Conservation (phyloP, 352 stramenopile genomes). For the Phytophthora pistaciae region DNA sequence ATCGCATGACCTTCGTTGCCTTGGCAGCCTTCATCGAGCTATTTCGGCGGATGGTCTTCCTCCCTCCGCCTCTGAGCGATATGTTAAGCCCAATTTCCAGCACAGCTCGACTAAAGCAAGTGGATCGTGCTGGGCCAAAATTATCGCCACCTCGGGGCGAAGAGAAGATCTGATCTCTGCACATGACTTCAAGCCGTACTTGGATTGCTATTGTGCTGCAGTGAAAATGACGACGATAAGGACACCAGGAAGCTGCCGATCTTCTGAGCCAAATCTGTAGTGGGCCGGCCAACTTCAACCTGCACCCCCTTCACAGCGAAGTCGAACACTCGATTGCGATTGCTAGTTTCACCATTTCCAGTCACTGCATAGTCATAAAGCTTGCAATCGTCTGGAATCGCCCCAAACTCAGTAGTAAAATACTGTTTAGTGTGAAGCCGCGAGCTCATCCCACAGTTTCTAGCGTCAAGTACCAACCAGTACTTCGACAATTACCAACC, state of each 20-base stretch:
- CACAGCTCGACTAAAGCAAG: not conserved
- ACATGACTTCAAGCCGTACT: not conserved
- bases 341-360: no score
- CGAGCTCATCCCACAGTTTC: no score
- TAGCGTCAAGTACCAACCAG: no score
- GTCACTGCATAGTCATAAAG: no score
- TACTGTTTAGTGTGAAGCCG: no score
- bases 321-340: no score
- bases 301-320: no score
- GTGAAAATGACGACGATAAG: not conserved
- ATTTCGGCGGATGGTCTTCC: not conserved
- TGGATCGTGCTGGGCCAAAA: not conserved
- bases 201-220: not conserved
- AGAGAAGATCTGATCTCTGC: not conserved
- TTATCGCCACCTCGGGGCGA: not conserved
- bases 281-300: not conserved
- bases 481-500: no score
- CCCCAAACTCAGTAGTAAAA: no score
- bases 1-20: not conserved
- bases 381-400: no score
- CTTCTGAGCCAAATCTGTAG: not conserved
- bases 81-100: not conserved
- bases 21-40: conserved; percentile 4
- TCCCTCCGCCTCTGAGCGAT: not conserved
- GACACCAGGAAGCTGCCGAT: not conserved